These are phyloP conservation scores for Aspergillus japonicus DNA, from an alignment of 2,329 filamentous ascomycete species.

Conservation along the genomic window DNA sequence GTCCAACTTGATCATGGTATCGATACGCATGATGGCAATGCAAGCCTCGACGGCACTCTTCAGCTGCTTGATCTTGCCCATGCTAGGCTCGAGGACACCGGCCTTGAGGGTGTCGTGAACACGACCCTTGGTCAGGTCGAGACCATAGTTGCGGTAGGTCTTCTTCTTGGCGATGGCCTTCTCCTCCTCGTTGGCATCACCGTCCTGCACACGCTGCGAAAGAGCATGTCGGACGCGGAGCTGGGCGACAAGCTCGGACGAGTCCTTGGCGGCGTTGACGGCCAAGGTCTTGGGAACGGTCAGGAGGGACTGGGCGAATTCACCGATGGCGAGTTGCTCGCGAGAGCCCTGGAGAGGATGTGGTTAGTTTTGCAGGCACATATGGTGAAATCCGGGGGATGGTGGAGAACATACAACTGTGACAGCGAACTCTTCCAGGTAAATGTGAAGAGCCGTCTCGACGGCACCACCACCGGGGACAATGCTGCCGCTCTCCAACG, in stretches of 20 bases:
- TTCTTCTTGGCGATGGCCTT: constrained; percentile 90
- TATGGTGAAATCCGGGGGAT: neutral
- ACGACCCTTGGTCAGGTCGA: constrained; percentile 85
- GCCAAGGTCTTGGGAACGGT: constrained; percentile 95
- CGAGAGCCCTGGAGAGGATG: constrained; percentile 64
- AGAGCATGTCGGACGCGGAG: constrained; percentile 91
- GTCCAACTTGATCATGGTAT: constrained; percentile 97
- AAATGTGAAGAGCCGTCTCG: constrained; percentile 98
- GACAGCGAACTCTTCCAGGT: constrained; percentile 96
- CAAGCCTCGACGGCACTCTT: constrained; percentile 99
- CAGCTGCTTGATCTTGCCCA: constrained; percentile 97
- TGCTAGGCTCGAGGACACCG: constrained; percentile 91
- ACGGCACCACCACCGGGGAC: constrained; percentile 95
- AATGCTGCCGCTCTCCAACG: constrained; percentile 92
- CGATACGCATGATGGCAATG: constrained; percentile 98
- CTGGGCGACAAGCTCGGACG: constrained; percentile 91
- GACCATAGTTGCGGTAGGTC: constrained; percentile 97
- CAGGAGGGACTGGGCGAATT: constrained; percentile 93
- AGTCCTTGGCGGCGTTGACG: constrained; percentile 95
- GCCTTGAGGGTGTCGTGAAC: constrained; percentile 92
- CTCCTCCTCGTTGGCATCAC: constrained; percentile 74
- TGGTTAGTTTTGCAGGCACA: neutral
- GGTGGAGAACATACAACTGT: constrained; percentile 67
- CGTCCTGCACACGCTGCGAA: constrained; percentile 85
- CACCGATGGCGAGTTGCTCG: constrained; percentile 95